Percentiles rank a stretch among this genome's conserved stretches.
phyloP scores from a whole-genome alignment of 108 stramenopile genomes.

The Asterionellopsis glacialis region DNA sequence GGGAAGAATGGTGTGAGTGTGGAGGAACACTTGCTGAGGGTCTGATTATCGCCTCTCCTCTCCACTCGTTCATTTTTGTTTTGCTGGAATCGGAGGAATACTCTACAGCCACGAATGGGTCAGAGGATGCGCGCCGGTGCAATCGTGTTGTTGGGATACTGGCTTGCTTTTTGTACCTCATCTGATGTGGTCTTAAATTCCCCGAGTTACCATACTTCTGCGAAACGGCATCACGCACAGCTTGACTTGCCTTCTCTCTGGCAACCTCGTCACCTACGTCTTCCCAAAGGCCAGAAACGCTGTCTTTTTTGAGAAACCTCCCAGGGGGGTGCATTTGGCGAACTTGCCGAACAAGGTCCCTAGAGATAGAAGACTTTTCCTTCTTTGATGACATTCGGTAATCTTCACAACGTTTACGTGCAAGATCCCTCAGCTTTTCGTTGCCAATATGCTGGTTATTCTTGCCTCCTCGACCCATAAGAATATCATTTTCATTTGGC shows the following conservation, averaged over 20 bases:
- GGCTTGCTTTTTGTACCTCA: too few relatives aligned
- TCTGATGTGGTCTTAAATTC: too few relatives aligned
- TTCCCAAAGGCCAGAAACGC: slow-evolving; percentile 34
- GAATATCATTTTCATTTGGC: slow-evolving; percentile 49
- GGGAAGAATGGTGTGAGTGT: too few relatives aligned
- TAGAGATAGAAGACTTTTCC: slow-evolving; percentile 50
- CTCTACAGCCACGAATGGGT: too few relatives aligned
- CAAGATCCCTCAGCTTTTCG: slow-evolving; percentile 52
- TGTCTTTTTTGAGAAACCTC: slow-evolving; percentile 53
- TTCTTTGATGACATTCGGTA: slow-evolving; percentile 44
- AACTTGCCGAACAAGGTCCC: slow-evolving; percentile 36
- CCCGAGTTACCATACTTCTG: background rate
- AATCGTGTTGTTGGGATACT: too few relatives aligned
- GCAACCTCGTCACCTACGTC: slow-evolving; percentile 63
- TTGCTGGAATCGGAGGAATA: too few relatives aligned
- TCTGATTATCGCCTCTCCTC: too few relatives aligned
- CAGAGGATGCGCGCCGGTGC: too few relatives aligned
- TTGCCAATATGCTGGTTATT: slow-evolving; percentile 71
- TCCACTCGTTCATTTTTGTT: too few relatives aligned
- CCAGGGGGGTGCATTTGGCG: slow-evolving; percentile 47
- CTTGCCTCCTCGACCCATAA: slow-evolving; percentile 63
- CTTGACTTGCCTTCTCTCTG: slow-evolving; percentile 75
- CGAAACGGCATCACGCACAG: slow-evolving; percentile 70
- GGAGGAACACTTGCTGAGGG: too few relatives aligned
- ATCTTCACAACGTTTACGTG: slow-evolving; percentile 20